Evolutionary conservation across 768 basidiomycete genomes (phyloP).

Genomic region (Coprinellus aureogranulatus): DNA sequence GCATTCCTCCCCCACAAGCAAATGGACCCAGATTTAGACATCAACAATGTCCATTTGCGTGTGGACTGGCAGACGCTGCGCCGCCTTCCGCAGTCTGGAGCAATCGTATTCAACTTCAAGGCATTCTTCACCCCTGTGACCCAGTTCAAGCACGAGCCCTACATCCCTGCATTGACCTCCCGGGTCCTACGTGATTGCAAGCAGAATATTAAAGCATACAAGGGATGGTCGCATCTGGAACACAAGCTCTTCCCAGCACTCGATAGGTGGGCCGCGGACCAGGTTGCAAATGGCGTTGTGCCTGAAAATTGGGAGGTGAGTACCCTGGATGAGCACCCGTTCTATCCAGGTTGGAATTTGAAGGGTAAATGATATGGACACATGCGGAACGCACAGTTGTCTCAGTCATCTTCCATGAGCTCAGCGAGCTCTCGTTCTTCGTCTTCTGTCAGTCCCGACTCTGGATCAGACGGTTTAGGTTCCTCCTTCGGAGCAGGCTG

Average conservation of each 20-base stretch:
- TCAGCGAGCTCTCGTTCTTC: conserved; percentile 89
- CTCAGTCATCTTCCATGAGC: conserved; percentile 43
- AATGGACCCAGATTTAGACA: conserved; percentile 33
- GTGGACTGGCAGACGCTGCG: conserved; percentile 58
- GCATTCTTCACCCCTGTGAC: conserved; percentile 50
- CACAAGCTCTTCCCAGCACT: conserved; percentile 47
- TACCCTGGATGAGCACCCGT: conserved; percentile 50
- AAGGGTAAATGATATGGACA: background rate
- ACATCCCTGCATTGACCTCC: conserved; percentile 45
- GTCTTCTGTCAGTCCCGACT: conserved; percentile 70
- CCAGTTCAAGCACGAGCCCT: conserved; percentile 43
- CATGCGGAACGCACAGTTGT: background rate
- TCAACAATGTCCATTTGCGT: conserved; percentile 43
- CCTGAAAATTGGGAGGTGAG: conserved; percentile 47
- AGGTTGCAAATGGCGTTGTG: conserved; percentile 45
- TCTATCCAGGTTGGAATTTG: conserved; percentile 46
- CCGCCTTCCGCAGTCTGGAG: conserved; percentile 44
- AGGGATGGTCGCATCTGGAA: conserved; percentile 38
- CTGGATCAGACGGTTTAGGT: conserved; percentile 13
- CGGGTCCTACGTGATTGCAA: conserved; percentile 43
- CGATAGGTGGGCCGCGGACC: conserved; percentile 44
- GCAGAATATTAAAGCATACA: conserved; percentile 40
- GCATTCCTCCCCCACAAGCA: conserved; percentile 31
- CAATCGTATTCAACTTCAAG: conserved; percentile 55
- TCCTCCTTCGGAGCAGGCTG: conserved; percentile 13